Conservation (phyloP, 176 grass and related monocot genomes). For the Phyllostachys edulis region DNA sequence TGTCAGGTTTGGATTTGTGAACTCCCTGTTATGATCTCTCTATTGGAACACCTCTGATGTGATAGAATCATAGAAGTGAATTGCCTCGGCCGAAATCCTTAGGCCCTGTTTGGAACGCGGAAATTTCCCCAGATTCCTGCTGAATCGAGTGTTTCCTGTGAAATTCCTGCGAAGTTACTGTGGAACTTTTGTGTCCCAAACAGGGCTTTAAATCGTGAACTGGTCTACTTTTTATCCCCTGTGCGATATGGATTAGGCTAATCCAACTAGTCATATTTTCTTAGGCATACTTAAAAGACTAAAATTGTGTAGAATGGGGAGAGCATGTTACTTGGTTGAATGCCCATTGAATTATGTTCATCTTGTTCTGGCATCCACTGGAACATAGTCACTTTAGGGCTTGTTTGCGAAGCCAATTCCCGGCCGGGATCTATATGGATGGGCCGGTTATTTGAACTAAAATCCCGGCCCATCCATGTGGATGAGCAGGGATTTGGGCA, state of each 20-base stretch:
- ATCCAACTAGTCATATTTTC: neutral
- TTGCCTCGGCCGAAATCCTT: constrained; percentile 15
- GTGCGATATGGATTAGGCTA: neutral
- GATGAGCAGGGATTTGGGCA: no score
- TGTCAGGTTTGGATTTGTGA: constrained; percentile 61
- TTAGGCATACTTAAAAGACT: neutral
- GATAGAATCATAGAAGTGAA: neutral
- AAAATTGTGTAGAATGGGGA: neutral
- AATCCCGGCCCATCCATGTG: no score
- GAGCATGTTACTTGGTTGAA: neutral
- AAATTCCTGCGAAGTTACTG: neutral
- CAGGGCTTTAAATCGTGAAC: neutral
- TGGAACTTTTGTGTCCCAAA: neutral
- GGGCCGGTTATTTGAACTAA: no score
- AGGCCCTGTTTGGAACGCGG: neutral
- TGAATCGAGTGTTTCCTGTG: neutral
- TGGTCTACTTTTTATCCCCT: neutral
- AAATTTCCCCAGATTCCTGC: neutral
- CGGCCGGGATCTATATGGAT: no score
- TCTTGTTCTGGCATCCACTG: neutral
- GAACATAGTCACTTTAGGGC: constrained; percentile 17
- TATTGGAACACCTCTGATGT: neutral
- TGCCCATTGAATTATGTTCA: neutral
- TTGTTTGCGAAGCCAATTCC: no score
- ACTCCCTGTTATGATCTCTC: neutral